These are phyloP conservation scores for Zygotorulaspora florentina DNA, from an alignment of 805 yeast genomes.

Conservation along the genomic window DNA sequence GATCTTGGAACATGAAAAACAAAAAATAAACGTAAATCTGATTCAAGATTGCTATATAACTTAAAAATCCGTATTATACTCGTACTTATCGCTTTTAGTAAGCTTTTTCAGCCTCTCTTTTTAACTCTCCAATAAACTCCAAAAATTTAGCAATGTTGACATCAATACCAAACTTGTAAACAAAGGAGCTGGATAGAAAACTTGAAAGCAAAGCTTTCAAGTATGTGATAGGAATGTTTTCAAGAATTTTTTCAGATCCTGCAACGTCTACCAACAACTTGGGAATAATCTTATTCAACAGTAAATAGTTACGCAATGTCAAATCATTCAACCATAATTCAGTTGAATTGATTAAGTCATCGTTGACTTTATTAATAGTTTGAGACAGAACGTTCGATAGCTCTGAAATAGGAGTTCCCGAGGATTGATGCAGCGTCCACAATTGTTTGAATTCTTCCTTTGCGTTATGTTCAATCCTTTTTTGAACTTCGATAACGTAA, in stretches of 20 bases:
- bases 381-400: slow-evolving; percentile 80
- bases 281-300: slow-evolving; percentile 76
- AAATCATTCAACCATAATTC: slow-evolving; percentile 82
- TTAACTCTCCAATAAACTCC: slow-evolving; percentile 59
- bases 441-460: slow-evolving; percentile 77
- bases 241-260: slow-evolving; percentile 63
- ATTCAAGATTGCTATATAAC: not conserved
- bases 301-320: slow-evolving; percentile 63
- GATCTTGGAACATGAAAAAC: not conserved
- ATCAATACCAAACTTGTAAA: slow-evolving; percentile 70
- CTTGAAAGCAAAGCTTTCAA: slow-evolving; percentile 86
- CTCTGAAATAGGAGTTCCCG: slow-evolving; percentile 58
- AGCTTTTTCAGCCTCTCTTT: slow-evolving; percentile 36
- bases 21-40: not conserved
- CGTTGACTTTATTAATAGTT: slow-evolving; percentile 80
- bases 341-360: slow-evolving; percentile 74
- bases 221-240: slow-evolving; percentile 82
- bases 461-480: slow-evolving; percentile 72
- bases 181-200: slow-evolving; percentile 77
- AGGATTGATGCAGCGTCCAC: slow-evolving; percentile 67
- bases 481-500: slow-evolving; percentile 85
- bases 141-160: slow-evolving; percentile 76
- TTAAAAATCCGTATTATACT: not conserved
- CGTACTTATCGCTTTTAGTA: not conserved
- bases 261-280: slow-evolving; percentile 57